Percentiles rank a stretch among this genome's conserved stretches.
These are phyloP conservation scores for Cenchrus purpureus DNA, from an alignment of 176 grass and related monocot species.

Conservation along the genomic window DNA sequence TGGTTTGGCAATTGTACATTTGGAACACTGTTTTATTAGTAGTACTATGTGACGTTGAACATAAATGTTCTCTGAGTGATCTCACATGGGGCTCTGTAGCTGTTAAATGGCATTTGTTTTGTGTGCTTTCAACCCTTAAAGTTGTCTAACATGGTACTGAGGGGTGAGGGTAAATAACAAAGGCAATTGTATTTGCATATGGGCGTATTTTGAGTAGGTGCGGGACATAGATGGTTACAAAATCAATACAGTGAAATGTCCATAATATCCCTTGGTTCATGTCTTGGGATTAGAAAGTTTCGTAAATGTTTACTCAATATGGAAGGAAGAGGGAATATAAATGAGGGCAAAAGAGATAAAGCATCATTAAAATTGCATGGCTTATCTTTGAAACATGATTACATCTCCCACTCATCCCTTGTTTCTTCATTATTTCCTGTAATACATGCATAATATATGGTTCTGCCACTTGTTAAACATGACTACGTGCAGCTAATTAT, in stretches of 20 bases:
- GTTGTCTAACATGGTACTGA: neutral
- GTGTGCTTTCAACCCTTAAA: neutral
- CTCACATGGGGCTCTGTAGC: neutral
- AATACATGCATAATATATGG: neutral
- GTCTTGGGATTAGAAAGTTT: neutral
- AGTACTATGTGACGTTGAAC: neutral
- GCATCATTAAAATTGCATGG: neutral
- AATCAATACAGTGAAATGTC: neutral
- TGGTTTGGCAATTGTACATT: neutral
- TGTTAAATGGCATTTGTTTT: neutral
- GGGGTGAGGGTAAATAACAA: neutral
- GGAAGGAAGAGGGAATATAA: neutral
- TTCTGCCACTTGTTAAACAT: constrained; percentile 30
- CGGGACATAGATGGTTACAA: neutral
- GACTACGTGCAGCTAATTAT: neutral
- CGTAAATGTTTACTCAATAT: neutral
- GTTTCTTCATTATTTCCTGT: neutral
- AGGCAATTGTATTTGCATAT: neutral
- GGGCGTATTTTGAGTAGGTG: neutral
- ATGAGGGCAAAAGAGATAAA: neutral
- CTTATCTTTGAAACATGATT: neutral
- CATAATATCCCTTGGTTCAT: neutral
- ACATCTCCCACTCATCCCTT: rapidly evolving
- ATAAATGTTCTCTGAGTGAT: neutral
- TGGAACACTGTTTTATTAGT: neutral